These are phyloP conservation scores for Stenogyne calaminthoides DNA, from an alignment of 305 asterid species.

Conservation along the genomic window DNA sequence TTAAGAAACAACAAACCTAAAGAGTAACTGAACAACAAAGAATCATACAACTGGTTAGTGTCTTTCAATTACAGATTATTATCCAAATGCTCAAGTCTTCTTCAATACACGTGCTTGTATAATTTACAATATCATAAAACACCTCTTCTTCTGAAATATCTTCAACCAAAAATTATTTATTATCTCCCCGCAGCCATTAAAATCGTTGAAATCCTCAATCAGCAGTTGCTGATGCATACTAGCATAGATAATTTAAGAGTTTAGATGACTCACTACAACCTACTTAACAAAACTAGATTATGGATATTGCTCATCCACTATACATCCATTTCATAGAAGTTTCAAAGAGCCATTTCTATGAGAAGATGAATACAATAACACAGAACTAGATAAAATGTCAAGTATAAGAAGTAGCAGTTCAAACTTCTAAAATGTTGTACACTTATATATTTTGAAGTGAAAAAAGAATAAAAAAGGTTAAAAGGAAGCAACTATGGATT, in stretches of 20 bases:
- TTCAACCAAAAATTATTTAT: background rate
- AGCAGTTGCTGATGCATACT: background rate
- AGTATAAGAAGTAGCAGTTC: background rate
- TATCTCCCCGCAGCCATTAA: background rate
- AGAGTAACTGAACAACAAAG: background rate
- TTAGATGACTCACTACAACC: constrained; percentile 10
- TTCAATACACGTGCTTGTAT: no score
- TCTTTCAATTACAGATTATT: background rate
- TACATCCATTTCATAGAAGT: background rate
- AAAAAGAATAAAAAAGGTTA: background rate
- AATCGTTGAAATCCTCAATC: no score
- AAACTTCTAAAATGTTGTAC: background rate
- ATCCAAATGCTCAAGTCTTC: no score
- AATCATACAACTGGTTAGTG: background rate
- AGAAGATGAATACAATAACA: background rate
- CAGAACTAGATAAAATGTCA: background rate
- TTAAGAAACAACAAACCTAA: constrained; percentile 5
- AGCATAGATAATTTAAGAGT: background rate
- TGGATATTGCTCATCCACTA: background rate
- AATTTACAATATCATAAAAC: background rate
- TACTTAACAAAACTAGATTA: background rate
- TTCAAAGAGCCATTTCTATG: background rate
- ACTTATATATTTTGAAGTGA: background rate
- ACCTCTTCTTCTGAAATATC: background rate
- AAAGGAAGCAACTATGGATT: background rate